Base-by-base conservation (phyloP, 371 early-diverging fungal species). In the Rhizopus arrhizus region DNA sequence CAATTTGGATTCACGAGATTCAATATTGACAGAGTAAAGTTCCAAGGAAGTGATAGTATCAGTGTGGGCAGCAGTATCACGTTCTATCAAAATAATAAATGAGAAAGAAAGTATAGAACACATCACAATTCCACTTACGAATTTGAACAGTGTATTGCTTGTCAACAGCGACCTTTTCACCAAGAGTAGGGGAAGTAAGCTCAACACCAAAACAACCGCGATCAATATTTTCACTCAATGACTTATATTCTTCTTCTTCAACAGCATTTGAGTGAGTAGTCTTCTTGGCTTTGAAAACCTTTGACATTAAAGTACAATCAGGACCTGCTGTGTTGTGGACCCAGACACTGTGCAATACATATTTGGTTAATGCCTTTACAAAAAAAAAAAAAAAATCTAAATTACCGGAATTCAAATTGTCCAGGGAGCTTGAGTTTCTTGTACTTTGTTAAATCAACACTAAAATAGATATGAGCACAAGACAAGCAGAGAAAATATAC, bases 131-230 rank as follows among this genome's bases (percentile, higher is more conserved):
- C 15, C 11, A 54, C 65, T 34, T 65, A 59, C 60, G 57, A 54
- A 79, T 69, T 42, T 74, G 69, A 51, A 80, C 70, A 55, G 61
- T 28, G 62, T 63, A 70, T 31, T 40, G 2, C 22, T 54, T n/a
- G 50, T 49, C 59, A 46, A 70, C 49, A 53, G 53, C 43, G 15
- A 71, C 66, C 28, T 75, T 64, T 35, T 53, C 65, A 56, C 74
- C 77, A 38, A 73, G 46, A 16, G 56, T 42, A 45, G 80, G 80
- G 36, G 64, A 50, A 48, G 56, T 47, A 32, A 80, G 47, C 29
- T 75, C 75, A 43, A 77, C 68, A 62, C 77, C 80, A 51, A 80
- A 80, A 64, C 80, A 80, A 16, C 80, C 80, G 56, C 72, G 73
- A 33, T 77, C 77, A 36, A 80, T 68, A 52, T 77, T 60, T 58